phyloP scores from a whole-genome alignment of 1,284 basidiomycete genomes.

The Ceratobasidium sp. region DNA sequence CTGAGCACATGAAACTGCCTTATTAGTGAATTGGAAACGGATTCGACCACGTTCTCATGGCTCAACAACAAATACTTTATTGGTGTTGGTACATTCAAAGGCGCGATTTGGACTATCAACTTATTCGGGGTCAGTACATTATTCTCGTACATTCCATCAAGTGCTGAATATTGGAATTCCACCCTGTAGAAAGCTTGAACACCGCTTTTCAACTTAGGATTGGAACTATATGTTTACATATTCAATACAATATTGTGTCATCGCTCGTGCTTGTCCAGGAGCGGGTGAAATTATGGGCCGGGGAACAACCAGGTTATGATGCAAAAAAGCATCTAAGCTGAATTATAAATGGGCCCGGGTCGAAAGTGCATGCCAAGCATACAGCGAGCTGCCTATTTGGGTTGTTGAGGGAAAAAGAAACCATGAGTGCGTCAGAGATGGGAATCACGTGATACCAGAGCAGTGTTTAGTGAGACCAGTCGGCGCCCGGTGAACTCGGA shows the following conservation, averaged over 20 bases:
- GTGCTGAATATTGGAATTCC: neutral
- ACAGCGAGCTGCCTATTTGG: too few species aligned
- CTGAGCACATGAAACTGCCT: neutral
- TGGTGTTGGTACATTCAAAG: slow-evolving; percentile 37
- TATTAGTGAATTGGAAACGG: slow-evolving; percentile 41
- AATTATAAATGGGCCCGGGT: too few species aligned
- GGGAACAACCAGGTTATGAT: too few species aligned
- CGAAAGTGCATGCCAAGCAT: too few species aligned
- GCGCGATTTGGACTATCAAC: slow-evolving; percentile 42
- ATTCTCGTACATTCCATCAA: neutral
- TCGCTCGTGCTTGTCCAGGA: too few species aligned
- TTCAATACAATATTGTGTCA: too few species aligned
- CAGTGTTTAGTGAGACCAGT: slow-evolving; percentile 6
- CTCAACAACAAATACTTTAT: slow-evolving; percentile 44
- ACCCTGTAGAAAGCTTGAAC: neutral
- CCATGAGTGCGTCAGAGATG: too few species aligned
- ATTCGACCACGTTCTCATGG: slow-evolving; percentile 34
- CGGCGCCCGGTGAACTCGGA: neutral
- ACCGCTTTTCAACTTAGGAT: too few species aligned
- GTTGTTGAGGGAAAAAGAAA: too few species aligned
- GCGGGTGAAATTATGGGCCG: too few species aligned
- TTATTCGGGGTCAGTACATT: slow-evolving; percentile 42
- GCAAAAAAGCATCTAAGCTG: too few species aligned
- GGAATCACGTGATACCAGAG: neutral
- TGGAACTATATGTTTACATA: too few species aligned